These are phyloP conservation scores for Cercospora sesami DNA, from an alignment of 2,329 filamentous ascomycete genomes.

Conservation along the genomic window DNA sequence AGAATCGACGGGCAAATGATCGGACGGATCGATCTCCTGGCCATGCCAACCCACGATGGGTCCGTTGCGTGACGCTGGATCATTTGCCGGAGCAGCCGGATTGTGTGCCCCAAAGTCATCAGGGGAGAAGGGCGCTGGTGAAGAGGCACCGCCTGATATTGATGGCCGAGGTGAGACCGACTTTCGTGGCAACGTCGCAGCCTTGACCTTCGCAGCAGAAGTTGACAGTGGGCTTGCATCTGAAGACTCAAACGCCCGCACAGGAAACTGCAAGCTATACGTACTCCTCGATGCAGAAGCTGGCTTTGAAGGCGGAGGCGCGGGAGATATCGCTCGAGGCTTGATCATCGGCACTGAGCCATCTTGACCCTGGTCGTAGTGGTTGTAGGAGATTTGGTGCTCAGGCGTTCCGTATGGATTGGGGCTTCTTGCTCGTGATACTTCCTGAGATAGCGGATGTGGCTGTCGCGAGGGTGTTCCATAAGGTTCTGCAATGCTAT, in stretches of 20 bases:
- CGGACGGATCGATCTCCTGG: constrained; percentile 74
- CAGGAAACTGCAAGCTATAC: constrained; percentile 37
- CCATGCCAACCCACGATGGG: constrained; percentile 77
- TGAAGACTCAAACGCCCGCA: constrained; percentile 37
- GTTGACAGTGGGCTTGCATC: constrained; percentile 44
- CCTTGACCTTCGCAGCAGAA: constrained; percentile 19
- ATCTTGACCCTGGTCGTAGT: constrained; percentile 9
- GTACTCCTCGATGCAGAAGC: constrained; percentile 27
- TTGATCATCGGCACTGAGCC: constrained; percentile 33
- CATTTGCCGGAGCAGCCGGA: constrained; percentile 44
- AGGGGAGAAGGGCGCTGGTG: constrained; percentile 69
- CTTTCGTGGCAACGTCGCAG: constrained; percentile 53
- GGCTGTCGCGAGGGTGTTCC: constrained; percentile 36
- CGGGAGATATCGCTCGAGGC: constrained; percentile 37
- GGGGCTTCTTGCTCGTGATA: constrained; percentile 37
- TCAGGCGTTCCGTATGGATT: constrained; percentile 25
- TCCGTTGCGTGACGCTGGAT: constrained; percentile 44
- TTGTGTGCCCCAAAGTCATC: constrained; percentile 76
- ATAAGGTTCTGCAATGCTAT: constrained; percentile 39
- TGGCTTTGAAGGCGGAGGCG: constrained; percentile 25
- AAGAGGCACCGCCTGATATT: constrained; percentile 52
- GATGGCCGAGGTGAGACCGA: constrained; percentile 70
- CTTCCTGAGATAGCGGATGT: constrained; percentile 41
- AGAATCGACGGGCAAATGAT: constrained; percentile 73
- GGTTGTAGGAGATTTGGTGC: constrained; percentile 9